These are phyloP conservation scores for Fraxinus americana DNA, from an alignment of 257 asterid species.

Conservation along the genomic window DNA sequence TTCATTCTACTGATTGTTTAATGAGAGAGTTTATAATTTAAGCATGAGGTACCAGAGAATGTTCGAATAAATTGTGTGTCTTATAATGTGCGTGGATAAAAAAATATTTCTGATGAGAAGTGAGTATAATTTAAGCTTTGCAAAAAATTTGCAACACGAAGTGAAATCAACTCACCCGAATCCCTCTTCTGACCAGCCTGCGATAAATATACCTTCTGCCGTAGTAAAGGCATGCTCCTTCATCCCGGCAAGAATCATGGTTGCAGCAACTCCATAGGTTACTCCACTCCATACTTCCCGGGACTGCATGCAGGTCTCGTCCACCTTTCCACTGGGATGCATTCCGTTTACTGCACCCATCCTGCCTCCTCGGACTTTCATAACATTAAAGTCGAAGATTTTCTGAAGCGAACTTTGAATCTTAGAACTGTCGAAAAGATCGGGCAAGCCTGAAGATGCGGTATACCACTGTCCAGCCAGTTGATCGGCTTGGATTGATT, in stretches of 20 bases:
- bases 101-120: too few species aligned
- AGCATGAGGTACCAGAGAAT: too few species aligned
- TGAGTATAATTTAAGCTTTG: too few species aligned
- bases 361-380: slow-evolving; percentile 82
- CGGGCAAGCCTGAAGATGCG: slow-evolving; percentile 92
- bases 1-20: not conserved
- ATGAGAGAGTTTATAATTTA: too few species aligned
- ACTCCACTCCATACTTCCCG: slow-evolving; percentile 98
- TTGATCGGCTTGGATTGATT: slow-evolving; percentile 94
- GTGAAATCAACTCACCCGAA: slow-evolving; percentile 60
- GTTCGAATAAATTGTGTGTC: too few species aligned
- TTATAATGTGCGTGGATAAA: too few species aligned
- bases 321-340: slow-evolving; percentile 91
- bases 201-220: slow-evolving; percentile 86
- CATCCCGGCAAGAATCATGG: slow-evolving; percentile 98
- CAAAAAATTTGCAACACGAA: not conserved
- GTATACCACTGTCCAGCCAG: slow-evolving; percentile 97
- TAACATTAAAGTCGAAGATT: slow-evolving; percentile 79
- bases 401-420: slow-evolving; percentile 81
- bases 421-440: slow-evolving; percentile 71
- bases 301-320: slow-evolving; percentile 99
- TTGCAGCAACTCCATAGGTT: slow-evolving; percentile 87
- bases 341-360: slow-evolving; percentile 99
- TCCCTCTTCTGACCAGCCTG: slow-evolving; percentile 99
- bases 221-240: slow-evolving; percentile 87